Conservation (phyloP, 257 asterid genomes). For the Ballota nigra region DNA sequence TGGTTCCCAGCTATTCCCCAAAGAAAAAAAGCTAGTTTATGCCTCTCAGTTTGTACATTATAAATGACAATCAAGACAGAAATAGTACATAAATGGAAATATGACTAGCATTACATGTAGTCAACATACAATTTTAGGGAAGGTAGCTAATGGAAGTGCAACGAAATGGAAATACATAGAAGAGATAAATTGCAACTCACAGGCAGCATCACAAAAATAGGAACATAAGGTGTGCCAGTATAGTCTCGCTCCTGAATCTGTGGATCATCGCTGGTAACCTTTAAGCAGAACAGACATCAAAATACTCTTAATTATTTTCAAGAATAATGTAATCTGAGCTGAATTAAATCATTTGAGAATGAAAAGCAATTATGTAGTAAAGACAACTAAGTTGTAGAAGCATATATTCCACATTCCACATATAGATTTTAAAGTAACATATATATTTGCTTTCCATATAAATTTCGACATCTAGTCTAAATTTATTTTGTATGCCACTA, state of each 20-base stretch:
- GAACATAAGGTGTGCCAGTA: slow-evolving; percentile 63
- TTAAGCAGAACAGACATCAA: slow-evolving; percentile 6
- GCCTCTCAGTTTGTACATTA: slow-evolving; percentile 4
- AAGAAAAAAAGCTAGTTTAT: neutral
- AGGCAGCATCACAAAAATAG: slow-evolving; percentile 71
- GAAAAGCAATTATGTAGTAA: neutral
- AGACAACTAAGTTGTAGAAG: neutral
- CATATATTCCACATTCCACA: slow-evolving; percentile 12
- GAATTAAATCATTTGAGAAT: neutral
- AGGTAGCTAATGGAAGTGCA: neutral
- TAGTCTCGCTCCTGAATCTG: slow-evolving; percentile 54
- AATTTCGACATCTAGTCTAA: neutral
- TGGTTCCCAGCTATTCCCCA: slow-evolving; percentile 48
- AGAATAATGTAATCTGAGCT: neutral
- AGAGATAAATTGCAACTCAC: slow-evolving; percentile 43
- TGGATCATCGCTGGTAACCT: slow-evolving; percentile 24
- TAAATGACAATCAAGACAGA: neutral
- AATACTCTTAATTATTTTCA: neutral
- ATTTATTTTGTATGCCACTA: neutral
- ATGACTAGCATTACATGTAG: neutral
- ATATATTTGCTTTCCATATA: neutral
- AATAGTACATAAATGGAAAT: neutral
- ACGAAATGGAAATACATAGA: neutral
- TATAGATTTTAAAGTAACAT: neutral
- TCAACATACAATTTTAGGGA: neutral